Conservation (phyloP, 2,329 filamentous ascomycete species). For the Aspergillus sp. region DNA sequence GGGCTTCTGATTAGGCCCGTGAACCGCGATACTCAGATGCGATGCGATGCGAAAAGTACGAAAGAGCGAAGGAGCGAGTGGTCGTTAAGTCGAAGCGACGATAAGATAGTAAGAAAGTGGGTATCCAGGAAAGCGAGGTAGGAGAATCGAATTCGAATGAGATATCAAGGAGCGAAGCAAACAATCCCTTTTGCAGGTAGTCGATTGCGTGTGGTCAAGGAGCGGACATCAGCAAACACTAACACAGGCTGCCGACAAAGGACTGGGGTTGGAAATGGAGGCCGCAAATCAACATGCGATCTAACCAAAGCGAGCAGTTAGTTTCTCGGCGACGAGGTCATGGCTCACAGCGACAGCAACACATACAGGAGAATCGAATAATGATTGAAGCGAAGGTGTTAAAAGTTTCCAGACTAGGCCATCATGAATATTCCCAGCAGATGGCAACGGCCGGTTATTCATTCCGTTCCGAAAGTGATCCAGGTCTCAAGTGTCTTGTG, state of each 20-base stretch:
- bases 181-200: constrained; percentile 3
- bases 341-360: background rate
- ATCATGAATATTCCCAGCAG: constrained; percentile 4
- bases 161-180: constrained; percentile 4
- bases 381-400: background rate
- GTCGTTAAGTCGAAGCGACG: background rate
- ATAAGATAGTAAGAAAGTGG: background rate
- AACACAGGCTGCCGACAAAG: constrained; percentile 9
- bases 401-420: constrained; percentile 8
- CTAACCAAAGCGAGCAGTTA: constrained; percentile 1
- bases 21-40: background rate
- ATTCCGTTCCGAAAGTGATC: constrained; percentile 8
- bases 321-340: background rate
- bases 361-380: constrained; percentile 6
- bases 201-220: constrained; percentile 6
- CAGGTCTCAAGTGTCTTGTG: background rate
- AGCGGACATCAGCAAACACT: constrained; percentile 12
- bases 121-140: background rate
- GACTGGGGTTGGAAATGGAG: background rate
- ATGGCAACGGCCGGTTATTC: constrained; percentile 7
- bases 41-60: background rate
- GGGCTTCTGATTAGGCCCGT: background rate
- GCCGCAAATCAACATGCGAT: constrained; percentile 9
- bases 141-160: background rate
- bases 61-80: background rate